These are phyloP conservation scores for Sporothrix inflata DNA, from an alignment of 2,329 filamentous ascomycete genomes.

Conservation along the genomic window DNA sequence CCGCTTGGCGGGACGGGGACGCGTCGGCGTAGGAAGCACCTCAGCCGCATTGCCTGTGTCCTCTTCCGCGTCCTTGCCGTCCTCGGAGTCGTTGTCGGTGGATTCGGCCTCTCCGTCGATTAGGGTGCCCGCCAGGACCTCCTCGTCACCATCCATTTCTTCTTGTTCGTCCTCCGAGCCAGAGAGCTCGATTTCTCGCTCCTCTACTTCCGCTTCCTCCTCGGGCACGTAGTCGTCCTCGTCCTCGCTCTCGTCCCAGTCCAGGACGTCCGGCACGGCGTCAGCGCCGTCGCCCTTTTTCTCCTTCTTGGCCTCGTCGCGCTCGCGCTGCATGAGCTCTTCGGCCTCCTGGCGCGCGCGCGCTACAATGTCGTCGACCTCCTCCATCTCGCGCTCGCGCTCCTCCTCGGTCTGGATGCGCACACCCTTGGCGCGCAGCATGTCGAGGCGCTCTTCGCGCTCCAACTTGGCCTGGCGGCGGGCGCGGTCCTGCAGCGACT, in stretches of 20 bases:
- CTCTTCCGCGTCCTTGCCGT: conserved; percentile 38
- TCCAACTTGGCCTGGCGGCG: conserved; percentile 79
- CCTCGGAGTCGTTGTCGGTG: conserved; percentile 40
- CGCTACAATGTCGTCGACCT: conserved; percentile 86
- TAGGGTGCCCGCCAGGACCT: conserved; percentile 37
- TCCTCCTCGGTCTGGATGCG: conserved; percentile 85
- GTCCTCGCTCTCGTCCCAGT: conserved; percentile 44
- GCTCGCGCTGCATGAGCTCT: conserved; percentile 77
- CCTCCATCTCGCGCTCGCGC: conserved; percentile 76
- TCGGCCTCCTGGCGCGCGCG: conserved; percentile 80
- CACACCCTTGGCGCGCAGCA: conserved; percentile 78
- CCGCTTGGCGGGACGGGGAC: conserved; percentile 52
- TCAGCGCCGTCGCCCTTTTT: conserved; percentile 58
- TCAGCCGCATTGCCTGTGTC: not conserved
- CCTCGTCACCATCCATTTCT: conserved; percentile 33
- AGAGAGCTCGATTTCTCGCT: conserved; percentile 22
- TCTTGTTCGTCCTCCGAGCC: conserved; percentile 30
- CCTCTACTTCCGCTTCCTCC: conserved; percentile 29
- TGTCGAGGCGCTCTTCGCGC: conserved; percentile 74
- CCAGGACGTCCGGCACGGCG: conserved; percentile 44
- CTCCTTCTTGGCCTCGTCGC: conserved; percentile 70
- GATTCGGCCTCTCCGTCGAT: conserved; percentile 33
- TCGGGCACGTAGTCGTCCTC: conserved; percentile 41
- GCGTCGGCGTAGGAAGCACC: conserved; percentile 26
- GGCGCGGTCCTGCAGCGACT: conserved; percentile 66